Evolutionary conservation across 495 filamentous ascomycete genomes (phyloP), one percentile per base, ranked within the genome.

Genomic region (Penicillium pancosmium): DNA sequence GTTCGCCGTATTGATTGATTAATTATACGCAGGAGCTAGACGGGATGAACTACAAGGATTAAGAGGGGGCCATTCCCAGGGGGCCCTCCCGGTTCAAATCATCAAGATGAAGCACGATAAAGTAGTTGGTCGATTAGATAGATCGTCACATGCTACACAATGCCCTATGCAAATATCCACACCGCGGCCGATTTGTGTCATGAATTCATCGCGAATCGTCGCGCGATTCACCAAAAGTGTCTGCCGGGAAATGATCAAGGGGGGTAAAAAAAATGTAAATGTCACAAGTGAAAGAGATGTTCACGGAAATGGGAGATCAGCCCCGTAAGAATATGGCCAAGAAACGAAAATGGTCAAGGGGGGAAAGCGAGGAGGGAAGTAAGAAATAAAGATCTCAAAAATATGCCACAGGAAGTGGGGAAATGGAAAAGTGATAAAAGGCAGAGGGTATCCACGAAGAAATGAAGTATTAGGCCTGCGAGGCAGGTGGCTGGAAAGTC

Each of bases 381-480:
- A 56, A 52, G 53, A 54, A 47, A 51, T 46, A 58, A 54, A 52
- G 27, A 31, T 31, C 36, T 31, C 36, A 40, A 9, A 4, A 44
- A 44, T 19, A 60, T 58, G 15, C 40, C 54, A 57, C 52, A 40
- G 25, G 21, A 49, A 51, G 48, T 51, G 41, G 35, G 27, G 43
- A 36, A 36, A 50, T 52, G 9, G 9, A 31, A 36, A 46, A 10
- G 21, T 38, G 33, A 63, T 35, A 51, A 67, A 62, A 62, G 52
- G 52, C 50, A 64, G 62, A 60, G 64, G 63, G 66, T 70, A 72
- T 68, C 62, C 62, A 69, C 61, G 59, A 60, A 66, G 68, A 67
- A 66, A 11, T 57, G 62, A 68, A 70, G 46, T 50, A 63, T 63
- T 57, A 68, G 57, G 65, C 65, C 65, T 49, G 62, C 62, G 57